These are phyloP conservation scores for Nicotiana paniculata DNA, from an alignment of 257 asterid genomes.

Conservation along the genomic window DNA sequence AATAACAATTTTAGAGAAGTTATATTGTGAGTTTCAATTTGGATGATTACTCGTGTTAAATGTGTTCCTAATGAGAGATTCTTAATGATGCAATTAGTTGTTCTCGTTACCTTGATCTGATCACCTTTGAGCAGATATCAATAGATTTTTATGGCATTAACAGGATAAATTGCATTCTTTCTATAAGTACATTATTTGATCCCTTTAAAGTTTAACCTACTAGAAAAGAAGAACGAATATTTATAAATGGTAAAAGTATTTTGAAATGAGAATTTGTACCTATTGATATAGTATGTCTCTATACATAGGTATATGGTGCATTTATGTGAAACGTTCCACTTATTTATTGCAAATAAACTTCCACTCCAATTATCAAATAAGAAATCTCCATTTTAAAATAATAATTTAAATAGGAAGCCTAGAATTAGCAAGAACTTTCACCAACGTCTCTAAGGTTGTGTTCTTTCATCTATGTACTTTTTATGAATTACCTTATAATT, in stretches of 20 bases:
- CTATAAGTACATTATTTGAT: background rate
- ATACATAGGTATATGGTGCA: background rate
- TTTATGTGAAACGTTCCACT: background rate
- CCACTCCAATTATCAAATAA: background rate
- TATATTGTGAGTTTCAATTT: no score
- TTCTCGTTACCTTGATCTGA: background rate
- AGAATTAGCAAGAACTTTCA: background rate
- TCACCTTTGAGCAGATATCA: background rate
- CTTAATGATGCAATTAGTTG: background rate
- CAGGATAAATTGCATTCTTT: background rate
- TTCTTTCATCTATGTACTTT: no score
- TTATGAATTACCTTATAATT: background rate
- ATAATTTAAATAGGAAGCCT: background rate
- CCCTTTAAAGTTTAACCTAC: background rate
- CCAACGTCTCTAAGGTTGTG: no score
- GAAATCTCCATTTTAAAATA: background rate
- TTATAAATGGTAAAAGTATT: background rate
- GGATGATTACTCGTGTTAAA: background rate
- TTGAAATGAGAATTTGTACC: background rate
- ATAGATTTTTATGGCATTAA: background rate
- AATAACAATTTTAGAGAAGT: background rate
- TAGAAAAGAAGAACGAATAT: background rate
- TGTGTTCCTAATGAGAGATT: background rate
- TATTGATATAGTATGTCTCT: background rate
- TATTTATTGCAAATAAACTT: background rate